These are phyloP conservation scores for Pseudomicrostroma phylloplanum DNA, from an alignment of 1,284 basidiomycete genomes.

Conservation along the genomic window DNA sequence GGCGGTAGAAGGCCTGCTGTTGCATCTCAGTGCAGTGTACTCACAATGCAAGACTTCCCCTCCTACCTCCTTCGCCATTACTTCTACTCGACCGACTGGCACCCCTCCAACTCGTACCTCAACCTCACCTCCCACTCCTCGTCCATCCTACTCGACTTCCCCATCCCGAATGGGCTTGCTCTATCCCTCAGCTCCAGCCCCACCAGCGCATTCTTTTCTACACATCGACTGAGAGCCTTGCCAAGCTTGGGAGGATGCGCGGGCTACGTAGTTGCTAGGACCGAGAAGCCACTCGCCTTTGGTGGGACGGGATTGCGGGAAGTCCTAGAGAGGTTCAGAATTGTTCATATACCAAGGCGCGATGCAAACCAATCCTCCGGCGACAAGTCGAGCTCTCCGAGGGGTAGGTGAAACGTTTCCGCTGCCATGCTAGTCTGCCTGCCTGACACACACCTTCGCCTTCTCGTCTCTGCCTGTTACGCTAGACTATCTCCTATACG, in stretches of 20 bases:
- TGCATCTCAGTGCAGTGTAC: no score
- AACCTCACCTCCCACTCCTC: conserved; percentile 77
- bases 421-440: no score
- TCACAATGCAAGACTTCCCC: conserved; percentile 45
- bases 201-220: conserved; percentile 74
- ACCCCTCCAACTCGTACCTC: conserved; percentile 87
- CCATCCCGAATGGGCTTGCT: conserved; percentile 69
- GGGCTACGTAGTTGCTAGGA: conserved; percentile 75
- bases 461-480: conserved; percentile 68
- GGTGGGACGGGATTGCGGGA: conserved; percentile 61
- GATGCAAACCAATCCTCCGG: no score
- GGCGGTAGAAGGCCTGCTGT: no score
- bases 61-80: conserved; percentile 80
- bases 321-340: conserved; percentile 66
- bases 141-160: conserved; percentile 67
- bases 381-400: no score
- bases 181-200: conserved; percentile 81
- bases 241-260: conserved; percentile 85
- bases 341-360: conserved; percentile 46
- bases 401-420: no score
- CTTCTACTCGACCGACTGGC: conserved; percentile 86
- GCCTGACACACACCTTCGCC: no score
- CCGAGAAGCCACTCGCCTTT: conserved; percentile 54
- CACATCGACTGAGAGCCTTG: conserved; percentile 82
- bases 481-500: conserved; percentile 82